Base-by-base conservation (phyloP, 2,329 filamentous ascomycete genomes). In the Penicillium expansum region DNA sequence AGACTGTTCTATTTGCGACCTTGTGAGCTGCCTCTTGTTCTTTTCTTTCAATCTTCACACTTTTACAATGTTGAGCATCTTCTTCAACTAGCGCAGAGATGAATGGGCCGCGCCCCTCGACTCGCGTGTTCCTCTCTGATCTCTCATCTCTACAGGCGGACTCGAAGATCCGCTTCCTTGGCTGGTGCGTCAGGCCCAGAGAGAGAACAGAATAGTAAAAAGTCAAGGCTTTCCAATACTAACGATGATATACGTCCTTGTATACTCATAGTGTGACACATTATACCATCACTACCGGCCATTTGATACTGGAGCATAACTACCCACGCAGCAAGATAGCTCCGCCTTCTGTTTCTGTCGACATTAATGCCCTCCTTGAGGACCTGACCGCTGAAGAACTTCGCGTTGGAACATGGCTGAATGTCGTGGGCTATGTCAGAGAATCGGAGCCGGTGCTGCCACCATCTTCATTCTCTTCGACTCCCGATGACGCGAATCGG, bases 101-200 rank as follows among this genome's bases (percentile, higher is more conserved):
- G 68, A 74, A 71, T 60, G 84, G 82, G 9, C 89, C 90, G 29
- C 76, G 84, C 32, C 83, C 91, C 7, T 87, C 86, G 22, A 79
- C 76, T 57, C 78, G 87, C 39, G 85, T 87, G 58, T 85, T 91
- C 58, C 79, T 93, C 53, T 84, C 83, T 14, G 78, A 83, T 55
- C 76, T 92, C 14, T 77, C 82, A 4, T 69, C 70, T 49, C 77
- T 78, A 48, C 69, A 77, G n/a, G 62, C 77, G 14, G 83, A 84
- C 39, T 83, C 86, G n/a, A 97, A 97, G 77, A 88, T 97, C 59
- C 87, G 93, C 59, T 96, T 97, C 73, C 76, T 97, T 49, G 92
- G 91, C 74, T 97, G 92, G 93, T 96, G 82, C 77, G 86, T 76
- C 33, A 50, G 24, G 50, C 32, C 24, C 33, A 50, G 56, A 49